Conservation (phyloP, 768 basidiomycete species). For the Xerocomellus dryophilus region DNA sequence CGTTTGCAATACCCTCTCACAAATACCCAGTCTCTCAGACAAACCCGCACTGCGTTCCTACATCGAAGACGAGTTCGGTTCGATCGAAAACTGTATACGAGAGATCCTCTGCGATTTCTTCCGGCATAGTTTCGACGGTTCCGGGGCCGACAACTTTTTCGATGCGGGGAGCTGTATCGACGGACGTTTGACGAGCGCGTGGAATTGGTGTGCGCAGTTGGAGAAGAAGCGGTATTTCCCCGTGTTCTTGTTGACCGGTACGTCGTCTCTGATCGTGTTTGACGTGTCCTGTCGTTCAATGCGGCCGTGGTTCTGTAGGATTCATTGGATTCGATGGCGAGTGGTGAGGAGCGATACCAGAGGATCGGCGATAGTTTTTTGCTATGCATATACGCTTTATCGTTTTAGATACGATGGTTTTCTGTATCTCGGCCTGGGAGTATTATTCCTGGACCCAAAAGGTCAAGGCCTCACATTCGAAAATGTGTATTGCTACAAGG, state of each 20-base stretch:
- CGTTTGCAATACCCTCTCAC: too few relatives aligned
- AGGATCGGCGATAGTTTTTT: not conserved
- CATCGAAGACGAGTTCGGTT: slow-evolving; percentile 81
- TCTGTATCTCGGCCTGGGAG: too few relatives aligned
- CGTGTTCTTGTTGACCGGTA: slow-evolving; percentile 73
- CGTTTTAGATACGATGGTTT: too few relatives aligned
- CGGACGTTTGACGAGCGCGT: slow-evolving; percentile 82
- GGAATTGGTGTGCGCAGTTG: slow-evolving; percentile 86
- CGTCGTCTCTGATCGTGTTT: slow-evolving; percentile 18
- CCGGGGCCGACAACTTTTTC: slow-evolving; percentile 88
- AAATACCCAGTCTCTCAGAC: too few relatives aligned
- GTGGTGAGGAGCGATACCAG: slow-evolving; percentile 47
- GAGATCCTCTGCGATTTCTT: slow-evolving; percentile 85
- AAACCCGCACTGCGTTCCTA: slow-evolving; percentile 73
- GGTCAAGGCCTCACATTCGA: too few relatives aligned
- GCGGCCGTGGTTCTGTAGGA: slow-evolving; percentile 39
- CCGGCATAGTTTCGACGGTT: slow-evolving; percentile 84
- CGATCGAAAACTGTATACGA: slow-evolving; percentile 58
- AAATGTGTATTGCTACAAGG: too few relatives aligned
- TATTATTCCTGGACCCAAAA: too few relatives aligned
- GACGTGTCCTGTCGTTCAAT: too few relatives aligned
- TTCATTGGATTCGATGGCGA: slow-evolving; percentile 85
- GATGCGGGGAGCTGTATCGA: slow-evolving; percentile 86
- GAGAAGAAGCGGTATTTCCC: slow-evolving; percentile 87
- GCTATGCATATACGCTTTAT: not conserved